Evolutionary conservation across 352 stramenopile genomes (phyloP).

Genomic region (Bremia lactucae): DNA sequence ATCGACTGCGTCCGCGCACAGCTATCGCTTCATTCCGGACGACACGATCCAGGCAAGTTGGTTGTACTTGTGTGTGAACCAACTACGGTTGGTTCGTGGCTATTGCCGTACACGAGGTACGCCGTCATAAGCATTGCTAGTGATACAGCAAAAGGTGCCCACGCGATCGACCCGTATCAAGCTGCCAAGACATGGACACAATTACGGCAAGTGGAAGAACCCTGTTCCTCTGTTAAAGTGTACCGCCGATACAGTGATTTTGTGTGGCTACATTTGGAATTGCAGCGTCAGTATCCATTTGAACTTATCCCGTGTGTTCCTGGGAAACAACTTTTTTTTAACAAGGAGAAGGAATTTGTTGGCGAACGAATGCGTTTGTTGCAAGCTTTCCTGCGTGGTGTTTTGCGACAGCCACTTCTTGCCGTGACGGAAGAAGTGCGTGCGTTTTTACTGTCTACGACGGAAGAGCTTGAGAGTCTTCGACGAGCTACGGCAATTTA

Average conservation of each 20-base stretch:
- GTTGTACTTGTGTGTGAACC: conserved; percentile 76
- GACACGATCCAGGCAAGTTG: conserved; percentile 67
- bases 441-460: conserved; percentile 65
- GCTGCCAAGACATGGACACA: conserved; percentile 72
- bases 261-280: conserved; percentile 65
- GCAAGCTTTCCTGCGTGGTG: conserved; percentile 68
- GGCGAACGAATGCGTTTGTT: conserved; percentile 70
- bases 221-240: conserved; percentile 67
- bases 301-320: conserved; percentile 65
- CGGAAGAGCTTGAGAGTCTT: conserved; percentile 70
- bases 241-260: conserved; percentile 84
- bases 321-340: conserved; percentile 73
- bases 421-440: conserved; percentile 57
- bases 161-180: conserved; percentile 48
- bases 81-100: conserved; percentile 70
- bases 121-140: conserved; percentile 69
- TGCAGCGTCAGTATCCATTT: conserved; percentile 59
- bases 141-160: conserved; percentile 27
- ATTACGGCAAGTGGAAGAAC: conserved; percentile 57
- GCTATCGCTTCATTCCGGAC: conserved; percentile 60
- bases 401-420: conserved; percentile 58
- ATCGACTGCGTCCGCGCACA: conserved; percentile 68
- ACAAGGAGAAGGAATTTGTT: conserved; percentile 82
- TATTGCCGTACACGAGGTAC: conserved; percentile 78
- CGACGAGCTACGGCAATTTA: conserved; percentile 35